Evolutionary conservation across 768 basidiomycete species (phyloP), one percentile per base, ranked within the genome.

Genomic region (Dentipellis sp.): DNA sequence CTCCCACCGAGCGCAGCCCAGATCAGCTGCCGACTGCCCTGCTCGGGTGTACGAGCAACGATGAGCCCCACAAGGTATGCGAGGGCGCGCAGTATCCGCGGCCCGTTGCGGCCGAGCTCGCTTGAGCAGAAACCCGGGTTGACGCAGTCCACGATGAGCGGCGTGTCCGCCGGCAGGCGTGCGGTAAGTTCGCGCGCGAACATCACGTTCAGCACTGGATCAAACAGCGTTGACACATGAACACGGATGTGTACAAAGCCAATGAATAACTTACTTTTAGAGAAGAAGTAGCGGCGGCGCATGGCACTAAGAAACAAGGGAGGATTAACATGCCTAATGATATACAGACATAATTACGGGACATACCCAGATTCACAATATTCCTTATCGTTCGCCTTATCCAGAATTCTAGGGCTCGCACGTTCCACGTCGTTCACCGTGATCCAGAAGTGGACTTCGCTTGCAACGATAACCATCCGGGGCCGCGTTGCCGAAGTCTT

Each of bases 401-500:
- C 45, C 16, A 55, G 46, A 7, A 55, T 46, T 23, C 48, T 46
- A 2, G 54, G 54, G 37, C 45, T 47, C 21, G 29, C 29, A 6
- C 46, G 23, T 16, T 55, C 45, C 22, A 47, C 54, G 8, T 17
- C 19, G 14, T n/a, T 17, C 11, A 48, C 35, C 10, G 4, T 17
- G 10, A 17, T 6, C 54, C 54, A 48, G 34, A 7, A 37, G 55
- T 79, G 78, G 0, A 69, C 55, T 21, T 70, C 78, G 54, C 78
- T 80, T 0, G 73, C 54, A 6, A 78, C 73, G 17, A 79, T 64
- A 14, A 75, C 75, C 1, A 78, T 35, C 10, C 74, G 73, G 70
- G 54, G 34, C 6, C 45, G 29, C 39, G 40, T 10, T 11, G 19
- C 9, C 2, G 45, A 21, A 0, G 78, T 75, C 22, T 69, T 62